Evolutionary conservation across 2,329 filamentous ascomycete species (phyloP), one percentile per base, ranked within the genome.

Genomic region (Epicoccum sorghinum): DNA sequence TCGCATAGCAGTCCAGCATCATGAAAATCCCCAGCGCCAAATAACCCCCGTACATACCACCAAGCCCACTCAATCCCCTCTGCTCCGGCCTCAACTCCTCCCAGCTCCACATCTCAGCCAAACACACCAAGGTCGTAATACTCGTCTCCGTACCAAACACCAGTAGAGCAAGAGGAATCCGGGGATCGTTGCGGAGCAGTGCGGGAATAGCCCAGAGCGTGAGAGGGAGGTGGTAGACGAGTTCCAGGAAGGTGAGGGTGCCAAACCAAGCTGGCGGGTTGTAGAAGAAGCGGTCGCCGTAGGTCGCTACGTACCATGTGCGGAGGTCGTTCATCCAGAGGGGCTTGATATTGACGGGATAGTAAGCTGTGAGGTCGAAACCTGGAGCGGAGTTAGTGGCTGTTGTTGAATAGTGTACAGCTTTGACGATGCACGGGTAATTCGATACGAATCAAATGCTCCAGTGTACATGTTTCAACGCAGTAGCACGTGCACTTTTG

Each of bases 241-340:
- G 66, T 67, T 89, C 87, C 66, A 88, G 80, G 68, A 79, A 81
- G 24, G 81, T 78, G 65, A 84, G 86, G 12, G 77, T 60, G 9
- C 73, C 75, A 67, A 89, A 89, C 81, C 84, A 89, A 4, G 77
- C 69, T 35, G 86, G 86, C 2, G 84, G 79, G 3, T 75, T 66
- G 30, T 80, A 77, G 74, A 89, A 88, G 77, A 88, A 87, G 47
- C 81, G 83, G 66, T 89, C 87, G 12, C 80, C 77, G 69, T 87
- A 88, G 1, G 80, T 87, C 1, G 75, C 67, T 55, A 87, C 77
- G 71, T 89, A 88, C 72, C 77, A 88, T 3, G 73, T 65, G 53
- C 83, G 82, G 2, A 89, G 56, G 0, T 70, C 57, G 37, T 69
- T 68, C 63, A 86, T 80, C 66, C 83, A 77, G 0, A 72, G 47